Percentiles rank a stretch among this genome's conserved stretches.
Conservation (phyloP, 1,284 basidiomycete species). For the Xerocomus cyaneibrunnescens region DNA sequence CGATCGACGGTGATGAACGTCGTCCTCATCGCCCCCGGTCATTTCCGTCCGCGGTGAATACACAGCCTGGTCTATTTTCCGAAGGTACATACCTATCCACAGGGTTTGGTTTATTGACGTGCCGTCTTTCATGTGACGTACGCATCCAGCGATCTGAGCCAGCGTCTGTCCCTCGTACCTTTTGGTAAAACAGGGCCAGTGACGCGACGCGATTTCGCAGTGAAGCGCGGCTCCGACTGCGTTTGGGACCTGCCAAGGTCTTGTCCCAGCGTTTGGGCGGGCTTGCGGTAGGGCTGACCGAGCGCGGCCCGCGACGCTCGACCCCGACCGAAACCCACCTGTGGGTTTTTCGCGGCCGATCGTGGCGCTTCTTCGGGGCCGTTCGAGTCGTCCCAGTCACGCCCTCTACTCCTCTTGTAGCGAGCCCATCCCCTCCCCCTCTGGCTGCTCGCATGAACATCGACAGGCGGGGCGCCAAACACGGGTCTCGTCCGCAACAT, state of each 20-base stretch:
- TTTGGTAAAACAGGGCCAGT: too few species aligned
- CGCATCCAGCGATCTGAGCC: too few species aligned
- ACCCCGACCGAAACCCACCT: too few species aligned
- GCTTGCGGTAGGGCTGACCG: too few species aligned
- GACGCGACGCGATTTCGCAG: too few species aligned
- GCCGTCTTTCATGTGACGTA: neutral
- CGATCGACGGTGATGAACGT: neutral
- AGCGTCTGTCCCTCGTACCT: neutral
- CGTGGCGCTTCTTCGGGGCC: too few species aligned
- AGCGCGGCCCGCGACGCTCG: too few species aligned
- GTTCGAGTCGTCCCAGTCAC: neutral
- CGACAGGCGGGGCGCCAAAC: slow-evolving; percentile 1
- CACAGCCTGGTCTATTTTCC: neutral
- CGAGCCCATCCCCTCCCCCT: too few species aligned
- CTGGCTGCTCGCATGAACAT: neutral
- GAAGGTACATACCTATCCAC: neutral
- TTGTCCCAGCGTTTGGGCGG: too few species aligned
- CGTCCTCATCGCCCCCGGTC: neutral
- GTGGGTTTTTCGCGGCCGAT: neutral
- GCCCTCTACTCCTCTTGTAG: neutral
- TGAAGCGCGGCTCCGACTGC: neutral
- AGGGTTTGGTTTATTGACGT: neutral
- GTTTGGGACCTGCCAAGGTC: too few species aligned
- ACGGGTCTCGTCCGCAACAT: neutral
- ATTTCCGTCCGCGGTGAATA: neutral